Base-by-base conservation (phyloP, 176 grass and related monocot species). In the Hyparrhenia diplandra region DNA sequence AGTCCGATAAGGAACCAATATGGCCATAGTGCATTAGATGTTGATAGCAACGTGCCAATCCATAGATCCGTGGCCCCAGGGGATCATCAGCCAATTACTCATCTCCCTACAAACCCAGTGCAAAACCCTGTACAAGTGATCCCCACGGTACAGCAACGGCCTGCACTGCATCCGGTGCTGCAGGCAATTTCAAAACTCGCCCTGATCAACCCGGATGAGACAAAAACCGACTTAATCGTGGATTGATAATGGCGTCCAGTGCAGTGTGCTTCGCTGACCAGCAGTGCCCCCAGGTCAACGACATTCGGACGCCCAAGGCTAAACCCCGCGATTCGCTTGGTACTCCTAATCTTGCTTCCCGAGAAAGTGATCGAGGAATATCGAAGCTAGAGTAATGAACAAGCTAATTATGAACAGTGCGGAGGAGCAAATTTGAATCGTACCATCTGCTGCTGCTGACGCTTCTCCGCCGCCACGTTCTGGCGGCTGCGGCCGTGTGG, bases 61-160 rank as follows among this genome's bases (percentile, higher is more conserved):
- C 25, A 52, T 16, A 68, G 77, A 85, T 85, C 14, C 57, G 82
- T 76, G 87, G 87, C 52, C 87, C 87, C 87, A 32, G 31, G 31
- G 31, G 31, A 32, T 32, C 31, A 32, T 32, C 31, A 4, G 51
- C 28, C 78, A 89, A 89, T 89, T 82, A 85, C 65, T 85, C 78
- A 77, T 73, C 45, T 81, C 72, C 64, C 82, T 85, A 55, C 64
- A 74, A 58, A 45, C 46, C 64, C 72, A 61, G 61, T 62, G 81
- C 69, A 69, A 59, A 75, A 60, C 35, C 60, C 77, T 89, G 82
- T 89, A 17, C 87, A 76, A 36, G 78, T 85, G 83, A 89, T 67
- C 83, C 87, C 87, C 87, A 85, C 82, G 49, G 0, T 28, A 77
- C 71, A 74, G 25, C 73, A 72, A 59, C 35, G n/a, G 7, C 77